A percentile compares a stretch with the other conserved stretches of the same genome.
These are phyloP conservation scores for Knoxia roxburghii DNA, from an alignment of 257 asterid species.

Conservation along the genomic window DNA sequence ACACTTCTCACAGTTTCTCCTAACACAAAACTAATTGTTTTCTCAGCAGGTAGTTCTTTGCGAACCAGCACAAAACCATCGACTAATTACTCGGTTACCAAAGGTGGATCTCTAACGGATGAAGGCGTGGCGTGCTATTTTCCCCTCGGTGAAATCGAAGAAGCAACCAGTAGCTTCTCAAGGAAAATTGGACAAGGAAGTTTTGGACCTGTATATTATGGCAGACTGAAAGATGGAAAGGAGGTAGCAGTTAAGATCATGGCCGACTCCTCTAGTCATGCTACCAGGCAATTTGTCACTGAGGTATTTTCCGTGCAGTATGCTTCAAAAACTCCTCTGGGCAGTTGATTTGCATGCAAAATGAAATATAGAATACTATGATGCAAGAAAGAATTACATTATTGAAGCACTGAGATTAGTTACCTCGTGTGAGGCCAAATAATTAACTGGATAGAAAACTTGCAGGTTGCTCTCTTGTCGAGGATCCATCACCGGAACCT, in stretches of 20 bases:
- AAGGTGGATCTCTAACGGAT: slow-evolving; percentile 76
- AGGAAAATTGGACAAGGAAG: slow-evolving; percentile 91
- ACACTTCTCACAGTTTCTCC: not conserved
- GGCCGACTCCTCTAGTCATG: slow-evolving; percentile 96
- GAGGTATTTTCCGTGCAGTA: slow-evolving; percentile 44
- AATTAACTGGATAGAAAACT: slow-evolving; percentile 18
- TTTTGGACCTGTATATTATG: slow-evolving; percentile 91
- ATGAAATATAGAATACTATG: not conserved
- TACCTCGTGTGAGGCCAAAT: slow-evolving; percentile 5
- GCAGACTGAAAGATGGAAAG: slow-evolving; percentile 81
- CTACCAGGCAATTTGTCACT: slow-evolving; percentile 77
- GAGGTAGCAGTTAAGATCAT: slow-evolving; percentile 92
- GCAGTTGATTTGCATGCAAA: not conserved
- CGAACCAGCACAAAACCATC: slow-evolving; percentile 50
- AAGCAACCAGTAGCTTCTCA: slow-evolving; percentile 64
- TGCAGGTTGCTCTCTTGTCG: slow-evolving; percentile 90
- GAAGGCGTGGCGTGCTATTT: slow-evolving; percentile 91
- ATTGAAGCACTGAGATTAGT: too few relatives aligned
- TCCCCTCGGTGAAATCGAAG: slow-evolving; percentile 66
- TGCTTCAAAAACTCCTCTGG: not conserved
- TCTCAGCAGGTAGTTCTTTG: slow-evolving; percentile 50
- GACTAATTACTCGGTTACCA: slow-evolving; percentile 37
- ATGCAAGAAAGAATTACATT: not conserved
- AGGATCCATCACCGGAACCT: slow-evolving; percentile 95
- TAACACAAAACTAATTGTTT: slow-evolving; percentile 1